Conservation (phyloP, 2,329 filamentous ascomycete genomes). For the Pseudogymnoascus sp. region DNA sequence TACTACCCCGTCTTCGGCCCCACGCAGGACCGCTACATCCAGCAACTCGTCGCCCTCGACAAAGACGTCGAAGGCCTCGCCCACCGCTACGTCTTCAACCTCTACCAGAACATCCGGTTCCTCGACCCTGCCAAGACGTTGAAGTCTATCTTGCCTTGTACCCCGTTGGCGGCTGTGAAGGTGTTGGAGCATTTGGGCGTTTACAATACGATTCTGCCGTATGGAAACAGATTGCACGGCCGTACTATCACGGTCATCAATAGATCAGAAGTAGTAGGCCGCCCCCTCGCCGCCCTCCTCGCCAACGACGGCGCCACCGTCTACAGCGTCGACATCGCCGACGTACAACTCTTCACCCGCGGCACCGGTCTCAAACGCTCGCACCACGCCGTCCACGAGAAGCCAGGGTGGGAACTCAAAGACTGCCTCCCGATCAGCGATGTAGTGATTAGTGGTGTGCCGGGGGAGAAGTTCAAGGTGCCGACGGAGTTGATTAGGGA, state of each 20-base stretch:
- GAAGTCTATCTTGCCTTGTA: slow-evolving; percentile 93
- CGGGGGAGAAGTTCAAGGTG: slow-evolving; percentile 81
- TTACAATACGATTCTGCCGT: slow-evolving; percentile 89
- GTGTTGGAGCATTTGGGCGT: slow-evolving; percentile 92
- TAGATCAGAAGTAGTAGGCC: slow-evolving; percentile 87
- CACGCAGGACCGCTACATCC: slow-evolving; percentile 90
- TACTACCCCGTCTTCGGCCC: slow-evolving; percentile 92
- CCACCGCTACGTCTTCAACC: slow-evolving; percentile 94
- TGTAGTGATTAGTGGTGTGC: slow-evolving; percentile 90
- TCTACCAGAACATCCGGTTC: slow-evolving; percentile 98
- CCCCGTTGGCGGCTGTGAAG: slow-evolving; percentile 91
- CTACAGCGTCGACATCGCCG: slow-evolving; percentile 87
- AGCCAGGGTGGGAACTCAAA: slow-evolving; percentile 69
- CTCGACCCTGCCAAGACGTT: slow-evolving; percentile 71
- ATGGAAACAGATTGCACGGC: slow-evolving; percentile 87
- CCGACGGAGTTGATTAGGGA: slow-evolving; percentile 74
- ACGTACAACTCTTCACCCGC: slow-evolving; percentile 85
- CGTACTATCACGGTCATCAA: slow-evolving; percentile 96
- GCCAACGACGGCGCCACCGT: slow-evolving; percentile 95
- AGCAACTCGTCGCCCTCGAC: slow-evolving; percentile 79
- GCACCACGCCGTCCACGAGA: slow-evolving; percentile 78
- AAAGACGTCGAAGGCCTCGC: slow-evolving; percentile 96
- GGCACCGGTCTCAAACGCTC: slow-evolving; percentile 78
- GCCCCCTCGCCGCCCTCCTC: slow-evolving; percentile 82
- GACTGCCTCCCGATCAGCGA: slow-evolving; percentile 82